Percentiles rank a stretch among this genome's conserved stretches.
phyloP scores from a whole-genome alignment of 768 basidiomycete genomes.

The Lactarius sp. region DNA sequence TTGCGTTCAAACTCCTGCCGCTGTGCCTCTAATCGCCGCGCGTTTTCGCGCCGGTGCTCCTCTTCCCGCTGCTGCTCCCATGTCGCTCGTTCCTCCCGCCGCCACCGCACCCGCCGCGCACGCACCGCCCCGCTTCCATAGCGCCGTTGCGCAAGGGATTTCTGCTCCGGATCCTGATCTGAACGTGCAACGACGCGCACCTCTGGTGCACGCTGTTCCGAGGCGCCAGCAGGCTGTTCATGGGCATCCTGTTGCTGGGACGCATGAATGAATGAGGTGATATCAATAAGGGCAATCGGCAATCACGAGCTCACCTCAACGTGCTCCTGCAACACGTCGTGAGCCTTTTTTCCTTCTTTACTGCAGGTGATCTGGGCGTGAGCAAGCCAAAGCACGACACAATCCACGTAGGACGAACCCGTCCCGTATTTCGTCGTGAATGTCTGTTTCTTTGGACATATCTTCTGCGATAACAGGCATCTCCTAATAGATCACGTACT shows the following conservation, averaged over 20 bases:
- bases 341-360: background rate
- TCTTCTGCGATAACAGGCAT: background rate
- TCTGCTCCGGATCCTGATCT: background rate
- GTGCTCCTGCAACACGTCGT: background rate
- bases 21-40: constrained; percentile 12
- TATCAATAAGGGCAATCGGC: background rate
- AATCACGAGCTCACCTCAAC: background rate
- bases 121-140: too few species aligned
- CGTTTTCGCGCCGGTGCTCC: background rate
- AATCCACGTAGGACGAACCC: background rate
- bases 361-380: background rate
- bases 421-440: background rate
- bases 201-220: background rate
- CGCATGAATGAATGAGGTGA: background rate
- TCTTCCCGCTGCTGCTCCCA: background rate
- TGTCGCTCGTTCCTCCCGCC: background rate
- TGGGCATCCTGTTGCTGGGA: background rate
- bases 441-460: background rate
- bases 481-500: background rate
- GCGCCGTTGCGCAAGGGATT: too few species aligned
- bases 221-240: background rate
- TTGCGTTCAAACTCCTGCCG: constrained; percentile 5
- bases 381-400: background rate
- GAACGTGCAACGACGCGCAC: background rate
- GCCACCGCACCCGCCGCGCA: background rate